Evolutionary conservation across 176 grass and related monocot species (phyloP).

Genomic region (Saccharum officinarum): DNA sequence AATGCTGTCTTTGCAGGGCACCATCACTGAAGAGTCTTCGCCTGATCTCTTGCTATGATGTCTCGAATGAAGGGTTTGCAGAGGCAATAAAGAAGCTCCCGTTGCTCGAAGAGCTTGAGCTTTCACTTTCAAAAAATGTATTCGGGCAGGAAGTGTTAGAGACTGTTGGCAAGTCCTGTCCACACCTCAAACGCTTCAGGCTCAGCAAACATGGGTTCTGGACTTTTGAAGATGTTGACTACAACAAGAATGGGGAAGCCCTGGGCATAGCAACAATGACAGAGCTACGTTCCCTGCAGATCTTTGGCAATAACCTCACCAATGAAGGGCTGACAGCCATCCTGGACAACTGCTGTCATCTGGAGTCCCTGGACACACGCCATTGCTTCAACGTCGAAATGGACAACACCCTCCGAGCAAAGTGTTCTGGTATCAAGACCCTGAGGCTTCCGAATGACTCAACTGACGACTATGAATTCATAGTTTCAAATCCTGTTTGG

Average conservation of each 20-base stretch:
- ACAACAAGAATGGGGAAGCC: neutral
- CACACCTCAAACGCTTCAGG: neutral
- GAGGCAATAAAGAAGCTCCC: neutral
- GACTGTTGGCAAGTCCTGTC: neutral
- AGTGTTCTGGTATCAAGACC: neutral
- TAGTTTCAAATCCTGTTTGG: neutral
- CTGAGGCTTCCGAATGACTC: neutral
- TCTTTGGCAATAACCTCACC: constrained; percentile 7
- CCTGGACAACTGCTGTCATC: neutral
- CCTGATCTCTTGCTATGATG: neutral
- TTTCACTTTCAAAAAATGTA: neutral
- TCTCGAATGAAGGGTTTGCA: neutral
- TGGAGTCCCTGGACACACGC: constrained; percentile 2
- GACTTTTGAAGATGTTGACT: neutral
- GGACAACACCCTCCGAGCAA: neutral
- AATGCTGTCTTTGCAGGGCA: neutral
- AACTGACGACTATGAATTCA: neutral
- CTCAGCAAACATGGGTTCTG: neutral
- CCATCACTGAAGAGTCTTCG: constrained; percentile 9
- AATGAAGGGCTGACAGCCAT: neutral
- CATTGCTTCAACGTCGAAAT: neutral
- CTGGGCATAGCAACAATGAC: neutral
- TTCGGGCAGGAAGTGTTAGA: neutral
- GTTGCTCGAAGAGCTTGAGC: constrained; percentile 3
- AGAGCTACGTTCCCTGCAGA: neutral